phyloP scores from a whole-genome alignment of 2,329 filamentous ascomycete genomes.

The Aspergillus phoenicis region DNA sequence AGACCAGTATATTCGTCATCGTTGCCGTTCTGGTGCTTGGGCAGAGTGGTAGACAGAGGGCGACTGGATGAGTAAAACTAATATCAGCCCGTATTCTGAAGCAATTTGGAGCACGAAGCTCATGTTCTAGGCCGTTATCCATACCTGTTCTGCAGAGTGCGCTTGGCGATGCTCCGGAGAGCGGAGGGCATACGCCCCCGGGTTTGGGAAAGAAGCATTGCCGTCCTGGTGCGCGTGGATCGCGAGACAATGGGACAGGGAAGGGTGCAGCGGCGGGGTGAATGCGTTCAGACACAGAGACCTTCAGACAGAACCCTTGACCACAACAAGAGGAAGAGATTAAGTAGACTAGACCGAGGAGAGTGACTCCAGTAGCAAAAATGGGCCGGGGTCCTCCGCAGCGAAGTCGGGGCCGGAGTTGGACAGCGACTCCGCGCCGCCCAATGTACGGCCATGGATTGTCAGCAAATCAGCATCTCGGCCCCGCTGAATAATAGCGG shows the following conservation, averaged over 20 bases:
- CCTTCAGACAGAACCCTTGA: neutral
- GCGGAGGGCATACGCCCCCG: constrained; percentile 30
- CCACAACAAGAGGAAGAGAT: constrained; percentile 1
- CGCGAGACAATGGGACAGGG: neutral
- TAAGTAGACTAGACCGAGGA: neutral
- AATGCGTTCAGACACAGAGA: neutral
- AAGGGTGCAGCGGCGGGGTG: neutral
- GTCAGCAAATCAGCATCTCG: constrained; percentile 5
- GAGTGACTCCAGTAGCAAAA: constrained; percentile 10
- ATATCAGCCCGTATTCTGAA: neutral
- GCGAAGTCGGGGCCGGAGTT: constrained; percentile 13
- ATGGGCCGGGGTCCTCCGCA: constrained; percentile 8
- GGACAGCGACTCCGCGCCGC: constrained; percentile 5
- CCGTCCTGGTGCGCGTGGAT: constrained; percentile 3
- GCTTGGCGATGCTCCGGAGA: constrained; percentile 29
- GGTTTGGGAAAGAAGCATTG: constrained; percentile 23
- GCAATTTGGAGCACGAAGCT: constrained; percentile 5
- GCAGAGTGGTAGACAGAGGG: constrained; percentile 47
- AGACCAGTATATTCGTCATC: constrained; percentile 58
- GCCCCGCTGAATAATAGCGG: neutral
- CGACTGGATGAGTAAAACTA: constrained; percentile 28
- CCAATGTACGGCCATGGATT: constrained; percentile 8
- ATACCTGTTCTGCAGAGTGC: constrained; percentile 10
- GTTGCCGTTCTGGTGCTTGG: constrained; percentile 43
- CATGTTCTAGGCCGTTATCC: constrained; percentile 7